Base-by-base conservation (phyloP, 768 basidiomycete genomes). In the Arthromyces matolae region DNA sequence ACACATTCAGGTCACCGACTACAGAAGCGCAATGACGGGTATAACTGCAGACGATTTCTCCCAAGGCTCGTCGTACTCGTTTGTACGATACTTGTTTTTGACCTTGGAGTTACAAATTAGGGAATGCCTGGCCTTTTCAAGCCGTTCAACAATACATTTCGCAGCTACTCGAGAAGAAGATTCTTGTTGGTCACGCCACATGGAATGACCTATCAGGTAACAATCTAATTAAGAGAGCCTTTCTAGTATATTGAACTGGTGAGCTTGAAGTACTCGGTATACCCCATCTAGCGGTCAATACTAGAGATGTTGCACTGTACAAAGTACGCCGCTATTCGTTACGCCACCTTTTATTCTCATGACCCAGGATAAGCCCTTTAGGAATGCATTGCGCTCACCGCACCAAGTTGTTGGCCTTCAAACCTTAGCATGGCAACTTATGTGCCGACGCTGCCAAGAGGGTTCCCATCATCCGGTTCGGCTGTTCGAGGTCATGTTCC, bases 121-220 rank as follows among this genome's bases (percentile, higher is more conserved):
- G 66, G 22, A 70, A 78, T 52, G 74, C 82, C 38, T 64, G 68
- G 62, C 56, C 70, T 4, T 92, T 91, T 59, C 66, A 69, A 36
- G 68, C 67, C n/a, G 79, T 89, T 24, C 89, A 91, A 59, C 77
- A 76, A 53, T 66, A 72, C 27, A 79, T 89, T 32, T 82, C 85
- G 1, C 77, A 73, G 45, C 64, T 83, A 51, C 78, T 91, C 55
- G 77, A 79, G 60, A 83, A 78, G 44, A 88, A 86, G 62, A 71
- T 86, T 31, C 64, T 90, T 39, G 78, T 92, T 22, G 89, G 89
- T 16, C 85, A 92, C 64, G 72, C 79, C 60, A 70, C 90, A 13
- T 92, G 88, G 88, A 79, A 83, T 53, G 89, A 91, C 59, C 75
- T 90, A 24, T 85, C 86, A 40, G 87, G 88, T 86, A 64, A 42